Evolutionary conservation across 1,284 basidiomycete species (phyloP).

Genomic region (Stereum hirsutum): DNA sequence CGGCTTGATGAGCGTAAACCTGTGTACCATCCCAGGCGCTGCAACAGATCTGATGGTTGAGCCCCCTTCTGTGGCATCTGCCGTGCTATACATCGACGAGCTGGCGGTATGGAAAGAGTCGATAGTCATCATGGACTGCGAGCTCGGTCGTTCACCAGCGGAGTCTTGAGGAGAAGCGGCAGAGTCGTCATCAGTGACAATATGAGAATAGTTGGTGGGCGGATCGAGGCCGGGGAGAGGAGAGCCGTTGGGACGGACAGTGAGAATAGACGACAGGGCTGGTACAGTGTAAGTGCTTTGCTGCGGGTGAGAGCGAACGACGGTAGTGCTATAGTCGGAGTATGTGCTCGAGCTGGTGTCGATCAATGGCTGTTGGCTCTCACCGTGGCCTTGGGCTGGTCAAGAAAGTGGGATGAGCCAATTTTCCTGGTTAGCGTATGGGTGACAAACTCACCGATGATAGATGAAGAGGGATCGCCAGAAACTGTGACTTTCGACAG

Average conservation of each 20-base stretch:
- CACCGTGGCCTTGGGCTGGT: too few relatives aligned
- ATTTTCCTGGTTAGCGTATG: too few relatives aligned
- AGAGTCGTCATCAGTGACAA: constrained; percentile 14
- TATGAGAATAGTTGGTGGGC: too few relatives aligned
- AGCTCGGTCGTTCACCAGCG: constrained; percentile 16
- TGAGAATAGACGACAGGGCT: constrained; percentile 65
- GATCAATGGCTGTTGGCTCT: constrained; percentile 50
- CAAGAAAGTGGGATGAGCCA: too few relatives aligned
- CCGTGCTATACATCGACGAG: constrained; percentile 39
- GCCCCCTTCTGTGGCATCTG: constrained; percentile 64
- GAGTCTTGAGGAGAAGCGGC: constrained; percentile 27
- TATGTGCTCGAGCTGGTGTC: constrained; percentile 31
- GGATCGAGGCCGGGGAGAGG: too few relatives aligned
- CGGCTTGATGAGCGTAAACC: constrained; percentile 80
- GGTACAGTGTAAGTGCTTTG: constrained; percentile 36
- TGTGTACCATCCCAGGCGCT: constrained; percentile 55
- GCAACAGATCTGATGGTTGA: constrained; percentile 47
- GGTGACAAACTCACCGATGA: constrained; percentile 6
- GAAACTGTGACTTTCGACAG: constrained; percentile 38
- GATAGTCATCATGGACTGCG: constrained; percentile 46
- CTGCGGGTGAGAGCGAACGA: constrained; percentile 38
- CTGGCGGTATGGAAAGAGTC: constrained; percentile 64
- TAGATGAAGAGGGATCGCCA: constrained; percentile 18
- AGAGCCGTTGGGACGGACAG: constrained; percentile 56
- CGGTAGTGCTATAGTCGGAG: constrained; percentile 62